Percentiles rank a stretch among this genome's conserved stretches.
phyloP scores from a whole-genome alignment of 2,329 filamentous ascomycete genomes.

The Aureobasidium sp. region DNA sequence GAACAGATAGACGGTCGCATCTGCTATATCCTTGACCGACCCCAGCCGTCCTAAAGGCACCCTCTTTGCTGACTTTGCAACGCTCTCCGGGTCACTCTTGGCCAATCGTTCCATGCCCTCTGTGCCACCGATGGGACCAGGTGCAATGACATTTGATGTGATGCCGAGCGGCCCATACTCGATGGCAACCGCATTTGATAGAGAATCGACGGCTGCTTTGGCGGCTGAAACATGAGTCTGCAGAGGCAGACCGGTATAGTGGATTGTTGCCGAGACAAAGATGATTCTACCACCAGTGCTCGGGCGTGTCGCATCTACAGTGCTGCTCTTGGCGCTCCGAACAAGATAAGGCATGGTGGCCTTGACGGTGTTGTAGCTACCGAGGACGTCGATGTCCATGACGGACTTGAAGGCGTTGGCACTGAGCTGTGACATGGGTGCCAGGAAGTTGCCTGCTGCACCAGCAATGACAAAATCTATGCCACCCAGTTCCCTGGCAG shows the following conservation, averaged over 20 bases:
- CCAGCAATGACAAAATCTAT: constrained; percentile 95
- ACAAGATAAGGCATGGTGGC: constrained; percentile 77
- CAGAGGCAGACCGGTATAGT: constrained; percentile 77
- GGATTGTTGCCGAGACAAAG: constrained; percentile 83
- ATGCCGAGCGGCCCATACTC: constrained; percentile 86
- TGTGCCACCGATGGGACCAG: constrained; percentile 76
- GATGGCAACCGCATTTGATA: constrained; percentile 70
- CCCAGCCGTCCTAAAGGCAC: constrained; percentile 73
- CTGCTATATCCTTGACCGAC: constrained; percentile 76
- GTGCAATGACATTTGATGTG: constrained; percentile 80
- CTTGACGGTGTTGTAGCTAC: constrained; percentile 92
- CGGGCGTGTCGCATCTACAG: constrained; percentile 18
- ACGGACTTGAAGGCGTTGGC: constrained; percentile 91
- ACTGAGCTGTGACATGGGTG: constrained; percentile 71
- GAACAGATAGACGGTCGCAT: constrained; percentile 85
- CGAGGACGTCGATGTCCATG: constrained; percentile 91
- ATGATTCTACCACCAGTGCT: constrained; percentile 75
- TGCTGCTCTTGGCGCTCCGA: constrained; percentile 54
- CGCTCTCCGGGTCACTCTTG: constrained; percentile 26
- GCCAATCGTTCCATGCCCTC: constrained; percentile 49
- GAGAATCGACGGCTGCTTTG: constrained; percentile 82
- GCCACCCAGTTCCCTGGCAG: constrained; percentile 70
- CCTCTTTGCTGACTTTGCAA: constrained; percentile 22
- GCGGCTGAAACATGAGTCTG: constrained; percentile 88
- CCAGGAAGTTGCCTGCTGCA: constrained; percentile 91